These are phyloP conservation scores for Tolypocladium nubicola DNA, from an alignment of 2,329 filamentous ascomycete genomes.

Conservation along the genomic window DNA sequence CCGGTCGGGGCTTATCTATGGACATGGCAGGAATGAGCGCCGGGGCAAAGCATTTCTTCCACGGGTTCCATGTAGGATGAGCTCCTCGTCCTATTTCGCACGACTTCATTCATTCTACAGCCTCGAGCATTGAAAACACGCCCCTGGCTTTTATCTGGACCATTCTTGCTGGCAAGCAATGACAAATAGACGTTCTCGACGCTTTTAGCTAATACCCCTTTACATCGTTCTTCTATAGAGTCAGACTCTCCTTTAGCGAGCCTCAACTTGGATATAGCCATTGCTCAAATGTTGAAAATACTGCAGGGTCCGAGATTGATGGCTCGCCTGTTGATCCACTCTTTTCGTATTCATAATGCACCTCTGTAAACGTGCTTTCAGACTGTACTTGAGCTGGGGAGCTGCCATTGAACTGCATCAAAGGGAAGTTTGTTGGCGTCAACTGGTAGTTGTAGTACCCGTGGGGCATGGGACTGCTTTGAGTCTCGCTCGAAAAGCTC, in stretches of 20 bases:
- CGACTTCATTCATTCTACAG: neutral
- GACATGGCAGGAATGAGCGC: neutral
- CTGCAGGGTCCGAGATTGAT: slow-evolving; percentile 1
- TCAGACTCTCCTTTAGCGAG: neutral
- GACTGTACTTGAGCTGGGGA: neutral
- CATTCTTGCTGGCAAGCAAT: slow-evolving; percentile 3
- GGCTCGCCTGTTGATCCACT: neutral
- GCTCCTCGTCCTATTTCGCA: neutral
- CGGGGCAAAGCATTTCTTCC: neutral
- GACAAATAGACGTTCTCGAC: neutral
- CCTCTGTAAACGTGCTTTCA: neutral
- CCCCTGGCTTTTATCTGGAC: neutral
- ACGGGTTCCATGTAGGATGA: neutral
- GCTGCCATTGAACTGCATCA: neutral
- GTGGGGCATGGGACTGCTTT: neutral
- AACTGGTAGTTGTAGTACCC: neutral
- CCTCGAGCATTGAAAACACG: neutral
- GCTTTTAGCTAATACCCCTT: neutral
- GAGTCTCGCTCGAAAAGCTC: slow-evolving; percentile 1
- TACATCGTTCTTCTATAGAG: neutral
- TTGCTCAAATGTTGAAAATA: slow-evolving; percentile 9
- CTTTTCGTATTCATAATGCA: neutral
- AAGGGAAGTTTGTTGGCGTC: neutral
- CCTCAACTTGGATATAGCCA: slow-evolving; percentile 5
- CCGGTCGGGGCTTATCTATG: neutral